Conservation (phyloP, 345 rosid genomes). For the Murraya koenigii region DNA sequence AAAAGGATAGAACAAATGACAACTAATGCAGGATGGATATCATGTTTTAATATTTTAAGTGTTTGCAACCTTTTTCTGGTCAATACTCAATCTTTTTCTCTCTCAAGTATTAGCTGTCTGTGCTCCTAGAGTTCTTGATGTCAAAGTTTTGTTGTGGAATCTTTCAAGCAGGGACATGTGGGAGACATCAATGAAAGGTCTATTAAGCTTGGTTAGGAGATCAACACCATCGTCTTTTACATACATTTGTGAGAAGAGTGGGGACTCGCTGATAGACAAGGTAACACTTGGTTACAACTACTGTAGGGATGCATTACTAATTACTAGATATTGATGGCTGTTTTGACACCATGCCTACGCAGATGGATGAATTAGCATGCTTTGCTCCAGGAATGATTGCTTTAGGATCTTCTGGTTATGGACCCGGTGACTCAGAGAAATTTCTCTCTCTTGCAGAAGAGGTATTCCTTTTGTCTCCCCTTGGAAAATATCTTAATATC, state of each 20-base stretch:
- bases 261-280: constrained; percentile 62
- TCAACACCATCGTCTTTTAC: constrained; percentile 87
- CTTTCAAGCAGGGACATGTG: constrained; percentile 81
- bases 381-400: constrained; percentile 99
- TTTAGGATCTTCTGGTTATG: constrained; percentile 88
- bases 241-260: constrained; percentile 84
- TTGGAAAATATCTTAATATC: neutral
- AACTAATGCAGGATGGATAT: neutral
- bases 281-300: constrained; percentile 32
- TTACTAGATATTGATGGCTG: constrained; percentile 15
- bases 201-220: constrained; percentile 69
- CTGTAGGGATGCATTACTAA: neutral
- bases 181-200: constrained; percentile 98
- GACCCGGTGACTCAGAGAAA: constrained; percentile 66
- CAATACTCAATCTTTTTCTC: neutral
- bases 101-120: neutral
- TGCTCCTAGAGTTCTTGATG: constrained; percentile 8
- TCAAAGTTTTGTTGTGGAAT: constrained; percentile 9
- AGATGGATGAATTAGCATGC: constrained; percentile 99
- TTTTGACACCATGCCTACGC: constrained; percentile 16
- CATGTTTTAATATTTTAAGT: neutral
- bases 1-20: neutral
- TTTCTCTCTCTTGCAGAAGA: constrained; percentile 86
- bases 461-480: constrained; percentile 35
- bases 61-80: neutral